Conservation (phyloP, 2,329 filamentous ascomycete genomes). For the Fusarium sp. region DNA sequence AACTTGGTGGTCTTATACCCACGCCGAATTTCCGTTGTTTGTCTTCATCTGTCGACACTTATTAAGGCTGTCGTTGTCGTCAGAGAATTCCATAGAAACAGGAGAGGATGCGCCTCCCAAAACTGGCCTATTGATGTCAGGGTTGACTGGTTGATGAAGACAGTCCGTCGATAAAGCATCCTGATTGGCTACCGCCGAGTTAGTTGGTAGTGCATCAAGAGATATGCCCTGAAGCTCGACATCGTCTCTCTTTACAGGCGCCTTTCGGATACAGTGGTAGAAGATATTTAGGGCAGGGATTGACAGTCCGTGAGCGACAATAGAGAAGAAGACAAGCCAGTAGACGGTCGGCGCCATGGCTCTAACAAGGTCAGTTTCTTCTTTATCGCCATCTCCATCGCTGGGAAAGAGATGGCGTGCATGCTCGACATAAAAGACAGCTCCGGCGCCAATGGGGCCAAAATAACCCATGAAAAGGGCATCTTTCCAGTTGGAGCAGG, state of each 20-base stretch:
- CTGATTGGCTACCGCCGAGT: not conserved
- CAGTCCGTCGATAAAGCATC: not conserved
- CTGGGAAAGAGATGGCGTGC: constrained; percentile 56
- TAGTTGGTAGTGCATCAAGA: not conserved
- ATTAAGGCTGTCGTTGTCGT: not conserved
- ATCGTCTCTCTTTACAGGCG: not conserved
- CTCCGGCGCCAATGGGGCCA: constrained; percentile 81
- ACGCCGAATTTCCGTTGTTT: not conserved
- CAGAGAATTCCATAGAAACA: not conserved
- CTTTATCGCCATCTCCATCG: constrained; percentile 48
- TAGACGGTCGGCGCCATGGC: constrained; percentile 55
- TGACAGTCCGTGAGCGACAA: constrained; percentile 11
- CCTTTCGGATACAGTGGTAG: not conserved
- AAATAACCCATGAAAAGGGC: constrained; percentile 75
- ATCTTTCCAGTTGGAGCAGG: constrained; percentile 58
- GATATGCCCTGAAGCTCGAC: not conserved
- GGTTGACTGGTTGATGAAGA: not conserved
- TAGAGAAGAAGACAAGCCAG: constrained; percentile 51
- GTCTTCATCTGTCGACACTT: not conserved
- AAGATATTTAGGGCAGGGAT: not conserved
- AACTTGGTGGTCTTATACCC: not conserved
- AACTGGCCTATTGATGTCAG: not conserved
- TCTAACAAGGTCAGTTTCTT: constrained; percentile 50
- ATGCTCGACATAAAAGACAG: constrained; percentile 77
- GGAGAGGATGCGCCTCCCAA: not conserved